A percentile compares a stretch with the other conserved stretches of the same genome.
phyloP scores from a whole-genome alignment of 495 filamentous ascomycete genomes.

The Aspergillus carlsbadensis region DNA sequence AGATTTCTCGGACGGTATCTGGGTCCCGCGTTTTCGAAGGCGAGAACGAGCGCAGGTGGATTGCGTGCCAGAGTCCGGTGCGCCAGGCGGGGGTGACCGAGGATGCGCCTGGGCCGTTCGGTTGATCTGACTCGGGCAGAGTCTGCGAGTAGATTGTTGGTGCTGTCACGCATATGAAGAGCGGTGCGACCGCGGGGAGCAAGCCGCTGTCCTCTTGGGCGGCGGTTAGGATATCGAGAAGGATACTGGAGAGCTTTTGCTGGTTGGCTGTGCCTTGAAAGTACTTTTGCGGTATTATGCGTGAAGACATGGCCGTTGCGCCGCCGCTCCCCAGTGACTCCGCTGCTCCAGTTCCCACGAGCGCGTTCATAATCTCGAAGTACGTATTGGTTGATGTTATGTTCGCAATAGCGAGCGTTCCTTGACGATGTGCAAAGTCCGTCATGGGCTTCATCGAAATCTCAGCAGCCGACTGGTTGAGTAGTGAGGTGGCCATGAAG shows the following conservation, averaged over 20 bases:
- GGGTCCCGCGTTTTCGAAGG: constrained; percentile 33
- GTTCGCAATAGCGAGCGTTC: constrained; percentile 7
- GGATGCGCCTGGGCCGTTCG: constrained; percentile 22
- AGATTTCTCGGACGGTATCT: constrained; percentile 30
- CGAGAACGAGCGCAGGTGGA: constrained; percentile 31
- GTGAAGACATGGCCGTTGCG: constrained; percentile 9
- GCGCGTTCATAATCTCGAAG: constrained; percentile 28
- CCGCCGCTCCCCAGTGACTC: neutral
- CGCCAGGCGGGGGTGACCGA: constrained; percentile 41
- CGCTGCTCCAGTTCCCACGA: constrained; percentile 2
- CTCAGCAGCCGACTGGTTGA: constrained; percentile 30
- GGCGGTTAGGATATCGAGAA: neutral
- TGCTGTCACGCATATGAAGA: constrained; percentile 34
- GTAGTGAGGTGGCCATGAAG: constrained; percentile 38
- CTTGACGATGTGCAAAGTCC: constrained; percentile 22
- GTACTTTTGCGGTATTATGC: constrained; percentile 4
- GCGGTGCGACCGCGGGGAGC: neutral
- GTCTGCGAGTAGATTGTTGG: constrained; percentile 30
- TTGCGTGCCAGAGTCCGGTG: constrained; percentile 37
- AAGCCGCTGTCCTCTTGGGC: neutral
- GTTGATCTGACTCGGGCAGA: constrained; percentile 30
- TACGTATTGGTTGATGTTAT: constrained; percentile 23
- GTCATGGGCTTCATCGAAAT: constrained; percentile 27
- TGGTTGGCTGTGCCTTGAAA: constrained; percentile 1
- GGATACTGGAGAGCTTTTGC: constrained; percentile 1